Evolutionary conservation across 164 flowering plant genomes (phyloP).

Genomic region (Vitis labrusca): DNA sequence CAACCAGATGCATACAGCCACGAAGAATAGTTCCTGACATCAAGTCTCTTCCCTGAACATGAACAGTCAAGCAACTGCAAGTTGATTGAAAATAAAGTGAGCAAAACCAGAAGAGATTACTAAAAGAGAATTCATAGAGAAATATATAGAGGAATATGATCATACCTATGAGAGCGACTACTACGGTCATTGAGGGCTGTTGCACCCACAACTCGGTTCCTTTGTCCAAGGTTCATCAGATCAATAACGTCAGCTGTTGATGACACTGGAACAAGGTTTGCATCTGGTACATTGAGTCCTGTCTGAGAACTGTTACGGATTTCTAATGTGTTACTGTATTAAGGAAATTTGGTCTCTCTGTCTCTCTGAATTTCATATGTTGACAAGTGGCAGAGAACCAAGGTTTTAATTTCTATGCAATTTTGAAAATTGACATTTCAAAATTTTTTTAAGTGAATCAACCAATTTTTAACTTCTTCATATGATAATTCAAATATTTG

Average conservation of each 20-base stretch:
- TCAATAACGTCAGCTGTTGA: constrained; percentile 87
- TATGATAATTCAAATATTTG: too few species aligned
- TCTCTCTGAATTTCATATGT: background rate
- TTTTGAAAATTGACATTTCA: background rate
- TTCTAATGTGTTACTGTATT: constrained; percentile 70
- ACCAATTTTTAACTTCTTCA: too few species aligned
- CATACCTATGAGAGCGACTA: constrained; percentile 97
- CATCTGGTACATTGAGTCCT: constrained; percentile 95
- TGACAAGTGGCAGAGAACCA: too few species aligned
- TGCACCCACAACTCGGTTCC: constrained; percentile 92
- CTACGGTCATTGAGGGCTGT: constrained; percentile 98
- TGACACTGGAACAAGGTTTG: constrained; percentile 83
- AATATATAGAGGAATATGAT: background rate
- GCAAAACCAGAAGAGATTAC: background rate
- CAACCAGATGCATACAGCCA: constrained; percentile 91
- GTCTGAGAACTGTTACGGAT: constrained; percentile 89
- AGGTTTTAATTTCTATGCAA: background rate
- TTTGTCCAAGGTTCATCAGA: constrained; percentile 91
- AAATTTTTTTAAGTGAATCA: too few species aligned
- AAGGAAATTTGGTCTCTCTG: constrained; percentile 41
- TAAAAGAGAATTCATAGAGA: background rate
- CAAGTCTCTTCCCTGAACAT: constrained; percentile 83
- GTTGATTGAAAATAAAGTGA: constrained; percentile 8
- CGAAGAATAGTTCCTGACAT: constrained; percentile 65
- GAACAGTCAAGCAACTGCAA: constrained; percentile 84